These are phyloP conservation scores for Canariomyces notabilis DNA, from an alignment of 2,329 filamentous ascomycete species.

Conservation along the genomic window DNA sequence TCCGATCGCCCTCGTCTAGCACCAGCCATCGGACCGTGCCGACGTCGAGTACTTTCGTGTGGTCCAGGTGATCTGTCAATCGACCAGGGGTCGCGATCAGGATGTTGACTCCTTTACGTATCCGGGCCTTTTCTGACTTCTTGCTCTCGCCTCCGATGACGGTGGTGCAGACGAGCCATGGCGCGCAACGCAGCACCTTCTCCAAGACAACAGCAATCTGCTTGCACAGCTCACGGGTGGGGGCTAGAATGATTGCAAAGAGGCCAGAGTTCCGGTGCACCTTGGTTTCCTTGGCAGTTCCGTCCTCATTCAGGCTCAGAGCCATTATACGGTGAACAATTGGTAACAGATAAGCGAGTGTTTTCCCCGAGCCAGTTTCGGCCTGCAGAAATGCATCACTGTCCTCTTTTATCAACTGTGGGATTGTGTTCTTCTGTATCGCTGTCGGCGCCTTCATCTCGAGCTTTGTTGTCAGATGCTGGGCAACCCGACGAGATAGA, in stretches of 20 bases:
- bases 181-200: slow-evolving; percentile 77
- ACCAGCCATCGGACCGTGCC: slow-evolving; percentile 90
- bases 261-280: slow-evolving; percentile 82
- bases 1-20: slow-evolving; percentile 90
- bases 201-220: slow-evolving; percentile 88
- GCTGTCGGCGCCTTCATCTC: slow-evolving; percentile 85
- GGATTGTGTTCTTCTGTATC: slow-evolving; percentile 86
- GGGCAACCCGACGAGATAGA: slow-evolving; percentile 71
- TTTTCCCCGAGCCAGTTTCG: slow-evolving; percentile 96
- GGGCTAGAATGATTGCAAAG: slow-evolving; percentile 90
- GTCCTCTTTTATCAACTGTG: slow-evolving; percentile 72
- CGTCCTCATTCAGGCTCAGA: slow-evolving; percentile 56
- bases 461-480: slow-evolving; percentile 80
- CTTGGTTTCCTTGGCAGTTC: slow-evolving; percentile 38
- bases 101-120: slow-evolving; percentile 93
- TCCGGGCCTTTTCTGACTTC: slow-evolving; percentile 81
- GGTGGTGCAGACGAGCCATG: slow-evolving; percentile 90
- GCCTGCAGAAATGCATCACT: slow-evolving; percentile 94
- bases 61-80: slow-evolving; percentile 84
- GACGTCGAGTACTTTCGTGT: slow-evolving; percentile 84
- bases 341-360: slow-evolving; percentile 88
- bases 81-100: slow-evolving; percentile 91
- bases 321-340: slow-evolving; percentile 84
- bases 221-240: slow-evolving; percentile 88
- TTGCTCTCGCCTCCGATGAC: slow-evolving; percentile 67